phyloP scores from a whole-genome alignment of 257 asterid species.

The Solanum commersonii region DNA sequence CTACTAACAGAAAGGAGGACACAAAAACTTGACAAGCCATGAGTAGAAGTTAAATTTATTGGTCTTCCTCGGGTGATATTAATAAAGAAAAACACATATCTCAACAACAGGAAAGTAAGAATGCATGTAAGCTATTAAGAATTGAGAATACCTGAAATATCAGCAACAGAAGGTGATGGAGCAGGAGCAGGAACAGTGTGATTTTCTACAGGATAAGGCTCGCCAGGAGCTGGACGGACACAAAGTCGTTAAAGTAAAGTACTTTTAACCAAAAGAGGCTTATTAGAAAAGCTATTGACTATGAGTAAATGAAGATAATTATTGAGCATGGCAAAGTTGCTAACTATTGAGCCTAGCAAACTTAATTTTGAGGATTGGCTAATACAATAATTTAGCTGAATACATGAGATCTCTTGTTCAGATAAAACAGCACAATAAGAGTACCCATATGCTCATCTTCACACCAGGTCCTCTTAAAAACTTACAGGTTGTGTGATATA shows the following conservation, averaged over 20 bases:
- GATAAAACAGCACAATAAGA: background rate
- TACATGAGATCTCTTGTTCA: background rate
- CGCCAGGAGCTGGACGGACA: conserved; percentile 71
- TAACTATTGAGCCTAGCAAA: background rate
- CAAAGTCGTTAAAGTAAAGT: background rate
- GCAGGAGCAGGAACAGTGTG: conserved; percentile 43
- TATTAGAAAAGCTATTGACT: background rate
- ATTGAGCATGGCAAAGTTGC: background rate
- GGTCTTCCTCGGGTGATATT: background rate
- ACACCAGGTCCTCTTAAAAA: background rate
- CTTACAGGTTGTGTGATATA: background rate
- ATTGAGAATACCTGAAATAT: conserved; percentile 41
- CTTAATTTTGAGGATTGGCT: background rate
- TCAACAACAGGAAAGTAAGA: background rate
- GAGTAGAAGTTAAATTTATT: background rate
- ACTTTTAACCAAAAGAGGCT: background rate
- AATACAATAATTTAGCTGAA: background rate
- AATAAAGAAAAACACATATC: background rate
- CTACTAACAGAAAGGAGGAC: background rate
- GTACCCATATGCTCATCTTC: background rate
- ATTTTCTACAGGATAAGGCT: conserved; percentile 45
- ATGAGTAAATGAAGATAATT: background rate
- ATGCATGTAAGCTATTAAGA: background rate
- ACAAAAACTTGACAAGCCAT: background rate
- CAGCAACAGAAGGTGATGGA: conserved; percentile 56